A percentile compares a stretch with the other conserved stretches of the same genome.
Conservation (phyloP, 352 stramenopile species). For the Phytophthora lateralis region DNA sequence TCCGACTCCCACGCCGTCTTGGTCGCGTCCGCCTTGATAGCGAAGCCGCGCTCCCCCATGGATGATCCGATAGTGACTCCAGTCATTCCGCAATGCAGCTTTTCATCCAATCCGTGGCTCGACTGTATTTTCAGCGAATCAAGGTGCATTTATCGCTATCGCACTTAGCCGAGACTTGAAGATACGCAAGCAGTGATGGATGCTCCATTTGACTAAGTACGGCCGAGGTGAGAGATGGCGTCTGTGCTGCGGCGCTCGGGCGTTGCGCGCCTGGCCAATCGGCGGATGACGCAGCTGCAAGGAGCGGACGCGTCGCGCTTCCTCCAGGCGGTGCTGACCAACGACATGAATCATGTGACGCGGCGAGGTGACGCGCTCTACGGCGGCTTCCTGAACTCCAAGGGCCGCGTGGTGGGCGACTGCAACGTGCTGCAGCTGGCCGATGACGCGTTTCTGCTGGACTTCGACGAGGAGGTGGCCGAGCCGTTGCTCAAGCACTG, state of each 20-base stretch:
- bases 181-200: slow-evolving; percentile 12
- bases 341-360: slow-evolving; percentile 75
- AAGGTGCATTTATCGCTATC: background rate
- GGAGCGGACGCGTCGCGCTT: slow-evolving; percentile 74
- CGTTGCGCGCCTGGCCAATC: slow-evolving; percentile 56
- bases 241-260: slow-evolving; percentile 44
- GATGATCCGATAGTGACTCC: background rate
- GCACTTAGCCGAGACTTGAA: slow-evolving; percentile 2
- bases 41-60: slow-evolving; percentile 87
- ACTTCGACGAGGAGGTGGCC: slow-evolving; percentile 67
- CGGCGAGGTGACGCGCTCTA: slow-evolving; percentile 70
- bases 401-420: slow-evolving; percentile 78
- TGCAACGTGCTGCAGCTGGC: slow-evolving; percentile 76
- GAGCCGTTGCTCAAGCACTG: slow-evolving; percentile 80
- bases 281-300: slow-evolving; percentile 70
- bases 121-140: slow-evolving; percentile 2
- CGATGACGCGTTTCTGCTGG: slow-evolving; percentile 72
- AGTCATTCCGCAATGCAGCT: background rate
- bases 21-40: slow-evolving; percentile 86
- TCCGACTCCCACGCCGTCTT: slow-evolving; percentile 92
- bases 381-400: slow-evolving; percentile 79
- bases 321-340: slow-evolving; percentile 84
- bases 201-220: slow-evolving; percentile 24
- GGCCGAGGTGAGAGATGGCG: slow-evolving; percentile 15
- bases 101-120: background rate